A percentile compares a stretch with the other conserved stretches of the same genome.
These are phyloP conservation scores for Peterozyma xylosa DNA, from an alignment of 805 yeast genomes.

Conservation along the genomic window DNA sequence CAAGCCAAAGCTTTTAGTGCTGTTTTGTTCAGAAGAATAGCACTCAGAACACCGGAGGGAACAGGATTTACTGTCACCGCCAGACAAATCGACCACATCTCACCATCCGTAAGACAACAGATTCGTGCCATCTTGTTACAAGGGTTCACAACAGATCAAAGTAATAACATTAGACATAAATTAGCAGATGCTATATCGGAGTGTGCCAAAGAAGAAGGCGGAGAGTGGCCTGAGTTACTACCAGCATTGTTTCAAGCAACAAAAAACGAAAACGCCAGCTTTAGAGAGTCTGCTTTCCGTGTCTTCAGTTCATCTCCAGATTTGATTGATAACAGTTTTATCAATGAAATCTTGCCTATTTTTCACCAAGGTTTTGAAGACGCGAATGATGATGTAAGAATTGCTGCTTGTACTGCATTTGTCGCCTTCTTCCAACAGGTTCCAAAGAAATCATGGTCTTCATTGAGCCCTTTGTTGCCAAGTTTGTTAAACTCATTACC, in stretches of 20 bases:
- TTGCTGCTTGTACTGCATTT: constrained; percentile 88
- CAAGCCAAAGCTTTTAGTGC: constrained; percentile 69
- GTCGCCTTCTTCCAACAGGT: constrained; percentile 79
- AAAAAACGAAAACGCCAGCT: constrained; percentile 43
- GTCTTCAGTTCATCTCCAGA: constrained; percentile 82
- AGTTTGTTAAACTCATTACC: constrained; percentile 81
- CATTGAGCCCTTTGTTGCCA: constrained; percentile 74
- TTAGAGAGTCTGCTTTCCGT: constrained; percentile 88
- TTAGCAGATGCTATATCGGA: constrained; percentile 92
- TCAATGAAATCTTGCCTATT: constrained; percentile 53
- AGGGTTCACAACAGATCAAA: constrained; percentile 65
- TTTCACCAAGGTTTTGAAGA: constrained; percentile 82
- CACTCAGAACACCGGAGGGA: constrained; percentile 69
- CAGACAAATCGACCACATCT: constrained; percentile 68
- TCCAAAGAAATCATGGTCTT: constrained; percentile 74
- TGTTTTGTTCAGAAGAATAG: constrained; percentile 82
- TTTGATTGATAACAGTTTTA: constrained; percentile 52
- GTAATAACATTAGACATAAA: constrained; percentile 81
- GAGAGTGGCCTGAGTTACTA: constrained; percentile 71
- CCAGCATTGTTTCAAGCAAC: constrained; percentile 69
- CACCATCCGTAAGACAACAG: constrained; percentile 48
- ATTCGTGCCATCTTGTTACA: constrained; percentile 59
- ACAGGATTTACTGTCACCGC: constrained; percentile 56
- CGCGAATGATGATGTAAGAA: constrained; percentile 71
- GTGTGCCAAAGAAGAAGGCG: constrained; percentile 62